A percentile compares a stretch with the other conserved stretches of the same genome.
Evolutionary conservation across 2,329 filamentous ascomycete genomes (phyloP).

Genomic region (Fusarium poae): DNA sequence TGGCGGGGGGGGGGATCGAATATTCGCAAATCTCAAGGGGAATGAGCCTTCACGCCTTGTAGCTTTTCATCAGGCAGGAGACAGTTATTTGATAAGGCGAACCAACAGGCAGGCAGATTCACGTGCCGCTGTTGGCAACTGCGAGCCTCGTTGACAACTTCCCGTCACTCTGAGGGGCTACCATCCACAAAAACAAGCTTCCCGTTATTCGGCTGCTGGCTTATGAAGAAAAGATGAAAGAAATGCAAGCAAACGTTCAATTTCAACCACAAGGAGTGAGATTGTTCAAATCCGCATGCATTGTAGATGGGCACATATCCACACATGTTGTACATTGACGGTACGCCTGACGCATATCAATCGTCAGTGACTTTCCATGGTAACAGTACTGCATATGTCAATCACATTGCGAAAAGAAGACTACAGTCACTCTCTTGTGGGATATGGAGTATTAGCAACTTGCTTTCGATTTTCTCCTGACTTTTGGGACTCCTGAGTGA

Average conservation of each 20-base stretch:
- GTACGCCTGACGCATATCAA: neutral
- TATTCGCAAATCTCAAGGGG: neutral
- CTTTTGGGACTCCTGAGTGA: neutral
- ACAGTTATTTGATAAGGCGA: neutral
- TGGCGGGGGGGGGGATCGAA: neutral
- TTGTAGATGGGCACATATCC: neutral
- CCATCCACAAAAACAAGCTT: conserved; percentile 2
- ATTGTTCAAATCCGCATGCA: neutral
- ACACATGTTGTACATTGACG: neutral
- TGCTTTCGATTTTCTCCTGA: neutral
- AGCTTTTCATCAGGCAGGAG: neutral
- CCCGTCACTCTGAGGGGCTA: neutral
- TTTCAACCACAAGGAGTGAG: neutral
- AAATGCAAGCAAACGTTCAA: neutral
- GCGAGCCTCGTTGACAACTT: conserved; percentile 7
- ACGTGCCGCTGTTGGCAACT: conserved; percentile 34
- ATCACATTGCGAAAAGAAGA: neutral
- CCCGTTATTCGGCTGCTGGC: neutral
- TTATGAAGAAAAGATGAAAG: neutral
- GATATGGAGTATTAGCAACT: neutral
- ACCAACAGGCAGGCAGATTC: conserved; percentile 28
- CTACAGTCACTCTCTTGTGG: too few relatives aligned
- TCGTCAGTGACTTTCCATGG: neutral
- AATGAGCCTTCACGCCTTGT: neutral
- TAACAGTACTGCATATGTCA: too few relatives aligned